Evolutionary conservation across 2,329 filamentous ascomycete species (phyloP).

Genomic region (Fusarium vanettenii): DNA sequence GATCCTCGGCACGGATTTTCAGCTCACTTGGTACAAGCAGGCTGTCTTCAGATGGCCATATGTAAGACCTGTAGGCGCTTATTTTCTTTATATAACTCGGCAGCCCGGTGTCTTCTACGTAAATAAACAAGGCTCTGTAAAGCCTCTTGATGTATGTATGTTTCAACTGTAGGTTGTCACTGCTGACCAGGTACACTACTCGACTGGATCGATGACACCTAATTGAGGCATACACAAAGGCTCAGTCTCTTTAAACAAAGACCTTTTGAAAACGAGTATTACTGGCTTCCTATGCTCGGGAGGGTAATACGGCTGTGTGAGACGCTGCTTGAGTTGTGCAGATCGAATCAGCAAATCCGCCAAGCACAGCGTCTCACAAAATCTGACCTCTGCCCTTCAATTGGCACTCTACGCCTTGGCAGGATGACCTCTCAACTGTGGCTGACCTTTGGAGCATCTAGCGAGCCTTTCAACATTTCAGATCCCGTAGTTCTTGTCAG

Average conservation of each 20-base stretch:
- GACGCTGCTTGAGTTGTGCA: background rate
- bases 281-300: background rate
- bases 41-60: background rate
- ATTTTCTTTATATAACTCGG: background rate
- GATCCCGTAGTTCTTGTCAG: background rate
- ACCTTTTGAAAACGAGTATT: background rate
- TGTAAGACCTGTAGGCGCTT: background rate
- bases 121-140: background rate
- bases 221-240: background rate
- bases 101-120: background rate
- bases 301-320: slow-evolving; percentile 10
- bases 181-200: background rate
- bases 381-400: background rate
- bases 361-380: background rate
- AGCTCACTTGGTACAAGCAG: background rate
- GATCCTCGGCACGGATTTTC: background rate
- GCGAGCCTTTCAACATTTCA: background rate
- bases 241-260: slow-evolving; percentile 9
- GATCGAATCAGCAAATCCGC: background rate
- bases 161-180: background rate
- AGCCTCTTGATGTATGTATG: background rate
- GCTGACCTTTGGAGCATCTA: background rate
- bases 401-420: background rate
- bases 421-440: background rate
- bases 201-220: background rate